Conservation (phyloP, 2,329 filamentous ascomycete genomes). For the Aspergillus vadensis region DNA sequence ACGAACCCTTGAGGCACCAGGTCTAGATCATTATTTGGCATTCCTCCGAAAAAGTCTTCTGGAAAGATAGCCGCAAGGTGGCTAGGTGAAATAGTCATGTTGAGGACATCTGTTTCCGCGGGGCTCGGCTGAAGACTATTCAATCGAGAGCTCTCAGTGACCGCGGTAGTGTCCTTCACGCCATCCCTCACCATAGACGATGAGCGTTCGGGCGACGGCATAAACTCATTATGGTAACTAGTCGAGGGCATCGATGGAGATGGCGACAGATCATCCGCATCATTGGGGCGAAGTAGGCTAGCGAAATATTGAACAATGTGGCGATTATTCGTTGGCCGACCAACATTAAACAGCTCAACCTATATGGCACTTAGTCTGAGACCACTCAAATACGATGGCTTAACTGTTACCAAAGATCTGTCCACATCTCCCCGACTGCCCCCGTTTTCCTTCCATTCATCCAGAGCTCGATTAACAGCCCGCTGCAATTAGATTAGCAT, state of each 20-base stretch:
- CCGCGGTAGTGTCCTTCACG: neutral
- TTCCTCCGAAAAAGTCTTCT: neutral
- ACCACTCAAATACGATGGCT: neutral
- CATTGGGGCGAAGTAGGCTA: neutral
- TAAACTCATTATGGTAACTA: neutral
- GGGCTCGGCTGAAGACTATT: neutral
- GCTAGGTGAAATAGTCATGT: neutral
- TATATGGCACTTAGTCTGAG: neutral
- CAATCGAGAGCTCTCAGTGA: neutral
- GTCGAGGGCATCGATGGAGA: neutral
- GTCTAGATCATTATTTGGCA: neutral
- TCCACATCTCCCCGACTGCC: neutral
- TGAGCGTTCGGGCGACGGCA: neutral
- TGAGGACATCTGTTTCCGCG: neutral
- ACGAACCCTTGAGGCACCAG: neutral
- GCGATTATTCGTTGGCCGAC: neutral
- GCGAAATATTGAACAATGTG: neutral
- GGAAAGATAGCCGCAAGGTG: neutral
- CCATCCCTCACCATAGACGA: neutral
- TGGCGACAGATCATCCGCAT: neutral
- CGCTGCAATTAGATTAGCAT: neutral
- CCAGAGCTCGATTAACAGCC: neutral
- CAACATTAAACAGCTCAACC: neutral
- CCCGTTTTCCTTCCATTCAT: neutral
- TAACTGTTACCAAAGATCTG: neutral